Percentiles rank a stretch among this genome's conserved stretches.
These are phyloP conservation scores for Mycena vitilis DNA, from an alignment of 768 basidiomycete species.

Conservation along the genomic window DNA sequence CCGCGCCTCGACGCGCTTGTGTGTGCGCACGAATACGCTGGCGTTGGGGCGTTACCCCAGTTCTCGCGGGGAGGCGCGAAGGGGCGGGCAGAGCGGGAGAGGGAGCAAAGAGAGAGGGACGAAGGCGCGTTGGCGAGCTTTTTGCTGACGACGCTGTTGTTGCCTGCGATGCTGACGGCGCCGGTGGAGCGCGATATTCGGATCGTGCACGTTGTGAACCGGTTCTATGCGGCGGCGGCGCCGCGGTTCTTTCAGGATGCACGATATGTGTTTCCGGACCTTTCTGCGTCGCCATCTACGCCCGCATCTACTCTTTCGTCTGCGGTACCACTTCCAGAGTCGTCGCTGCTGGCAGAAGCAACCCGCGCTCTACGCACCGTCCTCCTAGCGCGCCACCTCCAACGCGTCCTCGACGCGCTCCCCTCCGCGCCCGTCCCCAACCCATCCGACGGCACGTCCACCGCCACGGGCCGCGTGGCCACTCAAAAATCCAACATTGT, in stretches of 20 bases:
- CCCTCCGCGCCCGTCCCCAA: conserved; percentile 61
- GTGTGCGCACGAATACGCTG: conserved; percentile 81
- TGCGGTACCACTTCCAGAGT: conserved; percentile 24
- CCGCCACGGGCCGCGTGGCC: conserved; percentile 25
- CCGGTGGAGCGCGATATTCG: conserved; percentile 92
- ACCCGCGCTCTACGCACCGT: conserved; percentile 70
- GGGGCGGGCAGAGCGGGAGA: conserved; percentile 7
- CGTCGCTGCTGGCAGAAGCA: conserved; percentile 70
- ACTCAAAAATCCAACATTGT: conserved; percentile 79
- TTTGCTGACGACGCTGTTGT: conserved; percentile 79
- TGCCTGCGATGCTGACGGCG: conserved; percentile 83
- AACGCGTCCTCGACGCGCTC: conserved; percentile 86
- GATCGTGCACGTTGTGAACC: conserved; percentile 88
- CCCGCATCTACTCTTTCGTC: no score
- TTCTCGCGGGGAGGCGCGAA: conserved; percentile 33
- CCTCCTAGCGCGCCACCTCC: conserved; percentile 81
- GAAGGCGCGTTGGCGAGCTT: conserved; percentile 71
- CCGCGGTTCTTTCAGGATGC: neutral
- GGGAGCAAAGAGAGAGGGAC: conserved; percentile 31
- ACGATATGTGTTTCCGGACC: conserved; percentile 27
- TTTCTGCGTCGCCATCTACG: conserved; percentile 41
- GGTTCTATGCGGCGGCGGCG: conserved; percentile 87
- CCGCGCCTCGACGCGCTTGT: conserved; percentile 83
- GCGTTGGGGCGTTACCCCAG: conserved; percentile 61
- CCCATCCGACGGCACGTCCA: conserved; percentile 31